Evolutionary conservation across 257 asterid species (phyloP).

Genomic region (Plantago major): DNA sequence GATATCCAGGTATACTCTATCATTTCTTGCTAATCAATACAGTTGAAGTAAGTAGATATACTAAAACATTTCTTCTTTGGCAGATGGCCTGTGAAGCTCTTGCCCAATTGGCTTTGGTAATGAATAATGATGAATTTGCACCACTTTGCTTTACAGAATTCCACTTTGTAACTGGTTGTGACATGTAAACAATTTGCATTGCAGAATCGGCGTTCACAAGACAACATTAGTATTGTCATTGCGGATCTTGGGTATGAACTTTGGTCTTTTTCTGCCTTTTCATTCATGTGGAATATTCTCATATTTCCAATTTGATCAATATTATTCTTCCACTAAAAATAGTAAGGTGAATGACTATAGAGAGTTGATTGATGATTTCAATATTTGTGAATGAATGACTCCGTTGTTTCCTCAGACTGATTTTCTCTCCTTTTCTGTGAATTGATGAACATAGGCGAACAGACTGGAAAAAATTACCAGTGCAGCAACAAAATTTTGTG

Average conservation of each 20-base stretch:
- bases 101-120: slow-evolving; percentile 81
- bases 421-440: not conserved
- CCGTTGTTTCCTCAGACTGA: not conserved
- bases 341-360: not conserved
- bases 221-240: slow-evolving; percentile 79
- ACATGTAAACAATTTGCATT: slow-evolving; percentile 13
- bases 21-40: not conserved
- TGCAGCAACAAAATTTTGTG: slow-evolving; percentile 14
- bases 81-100: slow-evolving; percentile 93
- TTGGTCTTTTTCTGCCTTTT: slow-evolving; percentile 4
- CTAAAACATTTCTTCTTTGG: slow-evolving; percentile 11
- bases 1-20: slow-evolving; percentile 61
- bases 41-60: slow-evolving; percentile 11
- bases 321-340: not conserved
- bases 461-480: slow-evolving; percentile 64
- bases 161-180: slow-evolving; percentile 10
- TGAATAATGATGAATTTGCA: not conserved
- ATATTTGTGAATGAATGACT: not conserved
- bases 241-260: slow-evolving; percentile 89
- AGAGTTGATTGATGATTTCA: not conserved
- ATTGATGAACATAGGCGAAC: slow-evolving; percentile 46
- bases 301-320: not conserved
- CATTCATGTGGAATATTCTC: not conserved
- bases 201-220: slow-evolving; percentile 78
- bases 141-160: not conserved